Conservation (phyloP, 805 yeast genomes). For the Kodamaea restingae region DNA sequence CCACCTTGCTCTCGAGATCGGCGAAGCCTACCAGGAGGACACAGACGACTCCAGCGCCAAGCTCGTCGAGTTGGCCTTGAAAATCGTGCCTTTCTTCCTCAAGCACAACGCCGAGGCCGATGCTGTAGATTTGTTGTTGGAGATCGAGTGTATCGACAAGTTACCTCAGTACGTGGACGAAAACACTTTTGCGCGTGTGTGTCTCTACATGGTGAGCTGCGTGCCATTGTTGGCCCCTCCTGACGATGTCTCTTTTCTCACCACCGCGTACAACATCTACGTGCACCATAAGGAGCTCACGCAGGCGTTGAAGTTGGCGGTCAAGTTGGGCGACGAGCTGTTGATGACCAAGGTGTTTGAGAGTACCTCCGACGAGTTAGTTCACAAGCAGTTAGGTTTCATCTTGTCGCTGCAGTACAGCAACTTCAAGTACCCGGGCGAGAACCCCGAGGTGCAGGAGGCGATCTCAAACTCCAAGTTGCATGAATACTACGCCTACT, state of each 20-base stretch:
- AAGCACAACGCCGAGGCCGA: conserved; percentile 98
- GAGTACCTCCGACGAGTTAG: conserved; percentile 66
- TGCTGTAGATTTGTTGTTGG: conserved; percentile 90
- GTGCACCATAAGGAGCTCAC: conserved; percentile 73
- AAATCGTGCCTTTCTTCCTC: conserved; percentile 83
- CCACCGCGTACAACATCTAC: conserved; percentile 86
- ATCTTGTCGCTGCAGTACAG: conserved; percentile 84
- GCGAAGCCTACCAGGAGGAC: conserved; percentile 69
- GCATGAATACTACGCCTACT: conserved; percentile 73
- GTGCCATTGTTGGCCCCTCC: conserved; percentile 96
- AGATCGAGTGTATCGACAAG: conserved; percentile 81
- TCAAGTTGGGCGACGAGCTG: conserved; percentile 78
- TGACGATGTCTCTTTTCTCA: conserved; percentile 79
- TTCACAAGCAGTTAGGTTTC: conserved; percentile 89
- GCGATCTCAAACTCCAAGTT: conserved; percentile 76
- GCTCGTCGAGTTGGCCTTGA: conserved; percentile 62
- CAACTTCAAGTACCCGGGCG: conserved; percentile 61
- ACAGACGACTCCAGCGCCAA: conserved; percentile 32
- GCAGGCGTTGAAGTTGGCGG: conserved; percentile 86
- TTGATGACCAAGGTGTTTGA: conserved; percentile 76
- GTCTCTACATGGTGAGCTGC: conserved; percentile 91
- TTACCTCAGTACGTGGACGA: conserved; percentile 82
- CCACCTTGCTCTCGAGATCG: conserved; percentile 92
- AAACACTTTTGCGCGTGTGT: conserved; percentile 79
- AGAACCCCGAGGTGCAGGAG: conserved; percentile 70